Percentiles rank a stretch among this genome's conserved stretches.
Conservation (phyloP, 2,329 filamentous ascomycete species). For the Myriangium duriaei region DNA sequence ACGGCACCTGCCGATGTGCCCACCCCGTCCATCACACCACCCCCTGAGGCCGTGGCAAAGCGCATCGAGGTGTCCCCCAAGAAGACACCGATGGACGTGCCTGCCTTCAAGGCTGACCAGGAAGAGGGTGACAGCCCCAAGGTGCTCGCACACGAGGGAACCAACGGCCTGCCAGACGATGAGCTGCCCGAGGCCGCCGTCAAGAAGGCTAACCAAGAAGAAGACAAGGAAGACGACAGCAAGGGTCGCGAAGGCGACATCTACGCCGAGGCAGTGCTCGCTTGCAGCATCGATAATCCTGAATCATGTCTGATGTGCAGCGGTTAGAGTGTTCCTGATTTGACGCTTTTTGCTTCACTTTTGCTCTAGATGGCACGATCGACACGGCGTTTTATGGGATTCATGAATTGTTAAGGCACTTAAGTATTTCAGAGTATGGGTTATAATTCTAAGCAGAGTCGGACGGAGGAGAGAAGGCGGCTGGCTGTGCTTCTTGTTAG, state of each 20-base stretch:
- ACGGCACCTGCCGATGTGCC: slow-evolving; percentile 48
- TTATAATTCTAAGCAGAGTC: slow-evolving; percentile 19
- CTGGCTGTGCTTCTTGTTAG: too few relatives aligned
- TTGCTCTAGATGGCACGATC: slow-evolving; percentile 3
- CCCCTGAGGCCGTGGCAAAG: slow-evolving; percentile 37
- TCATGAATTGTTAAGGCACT: slow-evolving; percentile 1
- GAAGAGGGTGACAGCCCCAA: slow-evolving; percentile 70
- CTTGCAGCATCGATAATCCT: slow-evolving; percentile 95
- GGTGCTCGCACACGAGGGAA: slow-evolving; percentile 60
- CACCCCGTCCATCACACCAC: slow-evolving; percentile 57
- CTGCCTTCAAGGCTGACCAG: slow-evolving; percentile 63
- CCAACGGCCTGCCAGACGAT: slow-evolving; percentile 42
- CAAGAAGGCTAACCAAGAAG: slow-evolving; percentile 43
- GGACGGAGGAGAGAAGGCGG: slow-evolving; percentile 28
- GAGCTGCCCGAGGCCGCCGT: slow-evolving; percentile 49
- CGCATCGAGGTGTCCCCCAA: slow-evolving; percentile 28
- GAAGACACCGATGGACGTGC: slow-evolving; percentile 45
- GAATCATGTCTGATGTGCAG: slow-evolving; percentile 96
- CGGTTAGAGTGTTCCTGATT: slow-evolving; percentile 43
- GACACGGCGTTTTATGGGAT: slow-evolving; percentile 4
- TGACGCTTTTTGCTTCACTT: background rate
- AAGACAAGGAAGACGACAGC: slow-evolving; percentile 60
- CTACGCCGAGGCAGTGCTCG: slow-evolving; percentile 82
- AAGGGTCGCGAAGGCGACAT: slow-evolving; percentile 78
- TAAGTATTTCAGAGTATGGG: too few relatives aligned